Percentiles rank a stretch among this genome's conserved stretches.
Conservation (phyloP, 495 filamentous ascomycete genomes). For the Hypoxylon fuscum region DNA sequence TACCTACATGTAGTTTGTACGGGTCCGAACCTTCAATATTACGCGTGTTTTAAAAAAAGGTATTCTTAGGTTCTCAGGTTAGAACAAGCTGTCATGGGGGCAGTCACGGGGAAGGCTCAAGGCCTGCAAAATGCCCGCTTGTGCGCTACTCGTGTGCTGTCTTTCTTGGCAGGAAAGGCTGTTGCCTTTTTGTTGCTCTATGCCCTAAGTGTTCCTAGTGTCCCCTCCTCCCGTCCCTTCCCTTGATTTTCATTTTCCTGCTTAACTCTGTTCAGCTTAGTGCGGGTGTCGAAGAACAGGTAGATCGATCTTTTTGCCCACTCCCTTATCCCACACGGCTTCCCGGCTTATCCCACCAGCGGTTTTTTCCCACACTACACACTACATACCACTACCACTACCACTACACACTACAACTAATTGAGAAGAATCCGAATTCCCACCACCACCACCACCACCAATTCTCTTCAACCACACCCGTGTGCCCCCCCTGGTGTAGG, state of each 20-base stretch:
- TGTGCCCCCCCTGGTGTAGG: slow-evolving; percentile 21
- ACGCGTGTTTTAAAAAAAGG: not conserved
- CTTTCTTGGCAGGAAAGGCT: slow-evolving; percentile 3
- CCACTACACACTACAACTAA: slow-evolving; percentile 10
- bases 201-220: too few species aligned
- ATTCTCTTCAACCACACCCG: slow-evolving; percentile 43
- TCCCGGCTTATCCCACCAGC: too few species aligned
- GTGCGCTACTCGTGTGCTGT: slow-evolving; percentile 2
- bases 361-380: not conserved
- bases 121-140: too few species aligned
- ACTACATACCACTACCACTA: too few species aligned
- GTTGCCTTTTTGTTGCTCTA: not conserved
- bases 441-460: slow-evolving; percentile 11
- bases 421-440: slow-evolving; percentile 26
- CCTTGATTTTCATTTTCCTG: slow-evolving; percentile 26
- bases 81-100: too few species aligned
- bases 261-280: slow-evolving; percentile 42
- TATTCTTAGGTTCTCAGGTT: not conserved
- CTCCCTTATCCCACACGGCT: slow-evolving; percentile 10
- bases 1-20: not conserved
- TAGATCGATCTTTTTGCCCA: slow-evolving; percentile 36
- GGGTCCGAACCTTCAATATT: not conserved
- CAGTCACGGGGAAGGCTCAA: too few species aligned
- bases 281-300: slow-evolving; percentile 27
- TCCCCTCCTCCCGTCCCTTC: slow-evolving; percentile 8